phyloP scores from a whole-genome alignment of 495 filamentous ascomycete species.

The Penicillium pulvis region DNA sequence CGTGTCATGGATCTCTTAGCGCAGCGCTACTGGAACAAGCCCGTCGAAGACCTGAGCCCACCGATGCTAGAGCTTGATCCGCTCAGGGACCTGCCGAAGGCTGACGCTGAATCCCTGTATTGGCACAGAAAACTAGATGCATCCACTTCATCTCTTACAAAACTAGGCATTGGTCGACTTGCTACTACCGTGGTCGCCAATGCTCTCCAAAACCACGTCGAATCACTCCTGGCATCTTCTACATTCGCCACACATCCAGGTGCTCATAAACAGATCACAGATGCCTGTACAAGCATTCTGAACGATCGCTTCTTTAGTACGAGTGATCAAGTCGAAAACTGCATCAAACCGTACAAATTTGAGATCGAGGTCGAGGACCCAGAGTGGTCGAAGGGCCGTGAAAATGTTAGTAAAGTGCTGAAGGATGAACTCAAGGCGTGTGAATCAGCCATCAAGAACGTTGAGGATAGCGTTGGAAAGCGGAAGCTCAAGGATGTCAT shows the following conservation, averaged over 20 bases:
- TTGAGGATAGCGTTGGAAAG: slow-evolving; percentile 74
- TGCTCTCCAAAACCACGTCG: slow-evolving; percentile 83
- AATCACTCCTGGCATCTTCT: slow-evolving; percentile 72
- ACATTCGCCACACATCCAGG: slow-evolving; percentile 90
- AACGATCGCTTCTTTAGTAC: slow-evolving; percentile 96
- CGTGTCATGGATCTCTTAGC: slow-evolving; percentile 94
- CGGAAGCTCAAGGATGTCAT: slow-evolving; percentile 89
- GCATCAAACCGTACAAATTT: slow-evolving; percentile 98
- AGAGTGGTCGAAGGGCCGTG: slow-evolving; percentile 83
- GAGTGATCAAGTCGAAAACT: slow-evolving; percentile 98
- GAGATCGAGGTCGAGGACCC: slow-evolving; percentile 90
- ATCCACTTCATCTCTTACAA: slow-evolving; percentile 84
- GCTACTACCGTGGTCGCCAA: slow-evolving; percentile 88
- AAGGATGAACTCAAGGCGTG: slow-evolving; percentile 83
- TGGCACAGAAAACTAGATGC: slow-evolving; percentile 96
- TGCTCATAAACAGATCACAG: slow-evolving; percentile 85
- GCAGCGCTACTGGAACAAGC: slow-evolving; percentile 95
- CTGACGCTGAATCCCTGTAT: slow-evolving; percentile 78
- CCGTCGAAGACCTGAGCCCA: slow-evolving; percentile 71
- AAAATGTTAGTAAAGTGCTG: slow-evolving; percentile 73
- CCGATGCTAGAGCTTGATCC: slow-evolving; percentile 68
- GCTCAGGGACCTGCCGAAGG: slow-evolving; percentile 75
- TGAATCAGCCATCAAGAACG: slow-evolving; percentile 71
- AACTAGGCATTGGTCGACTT: slow-evolving; percentile 88
- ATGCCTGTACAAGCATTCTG: slow-evolving; percentile 83